phyloP scores from a whole-genome alignment of 1,284 basidiomycete genomes.

The Heterobasidion occidentale region DNA sequence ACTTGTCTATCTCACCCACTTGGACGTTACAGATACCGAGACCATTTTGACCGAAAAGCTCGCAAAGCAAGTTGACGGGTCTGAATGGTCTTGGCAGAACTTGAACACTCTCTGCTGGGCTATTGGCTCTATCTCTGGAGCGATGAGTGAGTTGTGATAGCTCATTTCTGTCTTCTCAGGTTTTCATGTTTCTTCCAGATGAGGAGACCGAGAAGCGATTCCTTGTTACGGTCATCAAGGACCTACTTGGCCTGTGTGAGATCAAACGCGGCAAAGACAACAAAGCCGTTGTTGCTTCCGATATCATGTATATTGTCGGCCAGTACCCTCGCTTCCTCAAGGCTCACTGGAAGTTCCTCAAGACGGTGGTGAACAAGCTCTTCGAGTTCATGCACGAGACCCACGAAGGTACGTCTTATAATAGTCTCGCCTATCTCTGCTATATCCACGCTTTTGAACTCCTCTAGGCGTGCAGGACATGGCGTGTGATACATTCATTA shows the following conservation, averaged over 20 bases:
- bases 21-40: conserved; percentile 96
- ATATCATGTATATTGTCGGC: conserved; percentile 99
- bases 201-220: conserved; percentile 99
- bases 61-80: conserved; percentile 93
- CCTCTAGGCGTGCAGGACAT: conserved; percentile 94
- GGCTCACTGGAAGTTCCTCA: conserved; percentile 99
- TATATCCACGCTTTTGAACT: background rate
- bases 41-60: conserved; percentile 97
- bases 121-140: conserved; percentile 97
- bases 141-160: conserved; percentile 77
- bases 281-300: conserved; percentile 98
- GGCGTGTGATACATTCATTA: conserved; percentile 99
- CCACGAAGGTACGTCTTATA: conserved; percentile 90
- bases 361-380: conserved; percentile 99
- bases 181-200: conserved; percentile 36
- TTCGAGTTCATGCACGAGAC: conserved; percentile 99
- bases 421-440: background rate
- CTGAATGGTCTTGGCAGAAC: conserved; percentile 99
- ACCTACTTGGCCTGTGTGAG: conserved; percentile 92
- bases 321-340: conserved; percentile 99
- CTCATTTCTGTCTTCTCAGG: background rate
- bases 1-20: conserved; percentile 93
- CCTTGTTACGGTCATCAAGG: conserved; percentile 98
- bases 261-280: conserved; percentile 99
- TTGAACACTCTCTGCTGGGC: conserved; percentile 99